Conservation (phyloP, 2,329 filamentous ascomycete genomes). For the Diaporthe nobilis region DNA sequence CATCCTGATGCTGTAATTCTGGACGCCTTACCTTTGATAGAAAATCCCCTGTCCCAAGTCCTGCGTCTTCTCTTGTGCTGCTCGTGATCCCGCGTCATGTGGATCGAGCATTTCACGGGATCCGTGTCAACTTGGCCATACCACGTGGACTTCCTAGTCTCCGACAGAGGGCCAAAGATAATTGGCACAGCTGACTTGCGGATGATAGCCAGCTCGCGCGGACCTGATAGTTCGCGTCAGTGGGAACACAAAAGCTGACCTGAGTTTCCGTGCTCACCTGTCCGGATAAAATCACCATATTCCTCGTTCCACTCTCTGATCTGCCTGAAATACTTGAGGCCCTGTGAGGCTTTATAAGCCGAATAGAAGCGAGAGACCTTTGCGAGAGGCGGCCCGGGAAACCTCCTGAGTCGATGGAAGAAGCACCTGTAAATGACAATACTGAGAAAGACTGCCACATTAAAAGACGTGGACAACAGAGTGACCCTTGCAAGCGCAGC, state of each 20-base stretch:
- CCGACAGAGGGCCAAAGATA: slow-evolving; percentile 54
- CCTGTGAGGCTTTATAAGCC: slow-evolving; percentile 65
- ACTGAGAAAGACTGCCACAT: slow-evolving; percentile 46
- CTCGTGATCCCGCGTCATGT: slow-evolving; percentile 52
- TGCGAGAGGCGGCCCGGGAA: slow-evolving; percentile 58
- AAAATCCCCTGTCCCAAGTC: slow-evolving; percentile 47
- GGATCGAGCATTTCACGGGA: slow-evolving; percentile 53
- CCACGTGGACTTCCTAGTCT: slow-evolving; percentile 57
- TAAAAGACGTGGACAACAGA: slow-evolving; percentile 37
- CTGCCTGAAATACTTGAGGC: slow-evolving; percentile 65
- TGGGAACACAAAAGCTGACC: too few species aligned
- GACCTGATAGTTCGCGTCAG: slow-evolving; percentile 42
- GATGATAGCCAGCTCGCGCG: slow-evolving; percentile 51
- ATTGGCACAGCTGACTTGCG: slow-evolving; percentile 45
- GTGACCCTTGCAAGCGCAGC: background rate
- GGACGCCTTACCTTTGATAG: slow-evolving; percentile 44
- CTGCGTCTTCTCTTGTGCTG: slow-evolving; percentile 45
- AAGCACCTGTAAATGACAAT: slow-evolving; percentile 54
- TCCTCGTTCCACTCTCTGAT: slow-evolving; percentile 64
- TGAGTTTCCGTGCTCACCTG: slow-evolving; percentile 41
- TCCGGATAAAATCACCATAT: slow-evolving; percentile 61
- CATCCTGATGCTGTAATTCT: background rate
- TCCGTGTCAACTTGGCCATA: slow-evolving; percentile 52
- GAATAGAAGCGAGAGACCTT: slow-evolving; percentile 58
- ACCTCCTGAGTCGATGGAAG: slow-evolving; percentile 57